Base-by-base conservation (phyloP, 75 land plant genomes). In the Pinus taeda region DNA sequence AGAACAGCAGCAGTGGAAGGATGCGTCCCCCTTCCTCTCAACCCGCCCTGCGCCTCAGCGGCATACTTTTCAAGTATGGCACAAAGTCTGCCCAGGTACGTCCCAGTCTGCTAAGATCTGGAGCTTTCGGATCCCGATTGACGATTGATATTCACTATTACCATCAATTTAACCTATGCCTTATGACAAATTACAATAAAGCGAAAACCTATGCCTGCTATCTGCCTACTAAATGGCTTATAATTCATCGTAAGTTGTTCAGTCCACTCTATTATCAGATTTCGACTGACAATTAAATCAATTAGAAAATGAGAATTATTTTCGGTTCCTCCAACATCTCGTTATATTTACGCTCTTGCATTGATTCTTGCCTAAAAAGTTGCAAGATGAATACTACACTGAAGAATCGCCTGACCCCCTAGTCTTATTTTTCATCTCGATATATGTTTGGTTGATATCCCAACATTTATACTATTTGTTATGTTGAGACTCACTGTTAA, bases 31-130 rank as follows among this genome's bases (percentile, higher is more conserved):
- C 22, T 74, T 1, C 20, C 9, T 60, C 62, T 20, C 21, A 20
- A 18, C 20, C 3, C 62, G 20, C 22, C 62, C 20, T 77, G 82
- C 49, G 88, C 75, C 79, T 85, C 75, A 64, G 73, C 8, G 93
- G 93, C 1, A 62, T 75, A 1, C 82, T 91, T 45, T 91, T 91
- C 83, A 91, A 87, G 84, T 91, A 91, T 73, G 93, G 93, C 2
- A 79, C 93, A 53, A 91, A 85, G 33, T 60, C 91, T 13, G 59
- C 69, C 60, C 93, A 91, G 91, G 93, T 87, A 71, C 4, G 18
- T 17, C 29, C 4, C 4, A 66, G 53, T 60, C 15, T 64, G 36
- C 61, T 15, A 59, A 14, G 3, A 13, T 75, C 53, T 14, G 20
- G 21, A 4, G 55, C 21, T 39, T 33, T 70, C 55, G 22, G 6